Evolutionary conservation across 305 asterid species (phyloP), one percentile per base, ranked within the genome.

Genomic region (Petunia hybrid): DNA sequence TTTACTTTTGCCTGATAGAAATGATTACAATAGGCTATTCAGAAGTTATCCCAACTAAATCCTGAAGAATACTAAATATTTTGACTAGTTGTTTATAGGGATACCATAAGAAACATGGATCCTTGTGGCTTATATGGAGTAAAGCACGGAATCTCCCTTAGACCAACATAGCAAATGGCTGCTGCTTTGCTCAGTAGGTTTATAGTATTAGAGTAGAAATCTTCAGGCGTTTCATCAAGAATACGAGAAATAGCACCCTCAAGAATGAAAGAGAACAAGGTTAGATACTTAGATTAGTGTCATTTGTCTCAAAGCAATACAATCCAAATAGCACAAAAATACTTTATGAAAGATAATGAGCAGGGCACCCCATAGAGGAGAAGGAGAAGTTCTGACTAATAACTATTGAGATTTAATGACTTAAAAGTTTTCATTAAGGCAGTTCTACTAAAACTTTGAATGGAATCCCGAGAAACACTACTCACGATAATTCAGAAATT

Each of bases 191-290:
- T 87, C 3, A 93, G 95, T 57, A 88, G 75, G 70, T 81, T 53
- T 43, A 87, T 66, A 35, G 87, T 89, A 62, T 82, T 88, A 2
- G 78, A 82, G 80, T 89, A 89, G 89, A 89, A 93, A 41, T 71
- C 86, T 41, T 87, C 69, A 8, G 89, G 83, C 66, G 92, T 83
- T 73, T 89, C 87, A 86, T 87, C 85, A 1, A 91, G 89, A 16
- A 90, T 89, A 81, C 89, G 88, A 66, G 93, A 84, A 80, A 88
- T 70, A 42, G 95, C 93, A 43, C 92, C 97, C 97, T 93, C 80
- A 62, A 80, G 14, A 69, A 65, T 51, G 60, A 67, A 55, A 16
- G 40, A 8, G 43, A 13, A 80, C 41, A n/a, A 6, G 41, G 35
- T 55, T 62, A 68, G 78, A 48, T 48, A 71, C 62, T 35, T 71